Percentiles rank a stretch among this genome's conserved stretches.
Conservation (phyloP, 768 basidiomycete genomes). For the Rhodosporidiobolus sp. region DNA sequence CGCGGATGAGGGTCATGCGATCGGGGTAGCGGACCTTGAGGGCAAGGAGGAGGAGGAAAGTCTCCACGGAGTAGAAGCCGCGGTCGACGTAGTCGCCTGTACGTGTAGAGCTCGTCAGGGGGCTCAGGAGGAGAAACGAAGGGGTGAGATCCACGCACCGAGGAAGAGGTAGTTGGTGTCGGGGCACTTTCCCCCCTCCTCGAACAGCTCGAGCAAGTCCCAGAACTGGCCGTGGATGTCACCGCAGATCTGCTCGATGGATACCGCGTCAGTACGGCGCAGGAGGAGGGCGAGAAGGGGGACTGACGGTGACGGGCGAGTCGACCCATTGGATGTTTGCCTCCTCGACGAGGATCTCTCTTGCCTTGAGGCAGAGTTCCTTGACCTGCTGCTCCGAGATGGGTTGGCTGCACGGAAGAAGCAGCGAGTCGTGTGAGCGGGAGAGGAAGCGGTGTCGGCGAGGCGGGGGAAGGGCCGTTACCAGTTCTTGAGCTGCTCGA, state of each 20-base stretch:
- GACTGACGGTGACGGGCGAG: conserved; percentile 74
- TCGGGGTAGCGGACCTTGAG: conserved; percentile 96
- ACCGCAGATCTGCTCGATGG: conserved; percentile 55
- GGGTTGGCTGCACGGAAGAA: conserved; percentile 60
- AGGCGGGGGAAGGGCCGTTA: background rate
- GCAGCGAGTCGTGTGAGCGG: background rate
- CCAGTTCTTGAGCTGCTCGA: conserved; percentile 81
- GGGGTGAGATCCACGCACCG: conserved; percentile 44
- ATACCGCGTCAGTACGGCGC: background rate
- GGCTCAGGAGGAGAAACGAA: background rate
- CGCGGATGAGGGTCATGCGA: conserved; percentile 91
- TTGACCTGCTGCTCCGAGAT: conserved; percentile 97
- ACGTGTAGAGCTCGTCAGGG: background rate
- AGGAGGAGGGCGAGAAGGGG: background rate
- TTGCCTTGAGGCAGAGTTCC: conserved; percentile 86
- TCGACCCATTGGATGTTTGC: conserved; percentile 96
- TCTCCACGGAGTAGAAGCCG: conserved; percentile 95
- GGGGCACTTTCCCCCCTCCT: conserved; percentile 51
- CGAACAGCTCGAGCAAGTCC: conserved; percentile 74
- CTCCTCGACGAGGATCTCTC: conserved; percentile 73
- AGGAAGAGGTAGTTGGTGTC: conserved; percentile 57
- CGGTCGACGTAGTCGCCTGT: conserved; percentile 96
- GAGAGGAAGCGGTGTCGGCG: background rate
- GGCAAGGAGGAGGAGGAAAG: conserved; percentile 87
- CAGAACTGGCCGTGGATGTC: conserved; percentile 99